phyloP scores from a whole-genome alignment of 208 protist genomes.

The Leishmania martiniquensis region DNA sequence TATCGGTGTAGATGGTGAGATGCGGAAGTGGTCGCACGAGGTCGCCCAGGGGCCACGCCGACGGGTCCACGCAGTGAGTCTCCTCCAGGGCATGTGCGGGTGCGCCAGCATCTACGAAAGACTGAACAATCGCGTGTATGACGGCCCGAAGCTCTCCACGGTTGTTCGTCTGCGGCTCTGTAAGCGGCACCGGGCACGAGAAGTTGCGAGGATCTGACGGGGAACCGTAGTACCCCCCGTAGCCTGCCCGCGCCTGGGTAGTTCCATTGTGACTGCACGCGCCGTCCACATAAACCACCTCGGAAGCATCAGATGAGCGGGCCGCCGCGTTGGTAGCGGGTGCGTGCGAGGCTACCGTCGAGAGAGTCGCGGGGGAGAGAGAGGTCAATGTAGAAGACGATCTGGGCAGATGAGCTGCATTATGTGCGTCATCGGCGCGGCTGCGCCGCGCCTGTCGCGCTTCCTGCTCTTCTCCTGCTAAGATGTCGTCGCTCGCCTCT shows the following conservation, averaged over 20 bases:
- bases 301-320: background rate
- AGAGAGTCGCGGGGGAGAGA: background rate
- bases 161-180: constrained; percentile 87
- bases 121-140: constrained; percentile 70
- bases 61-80: constrained; percentile 7
- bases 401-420: background rate
- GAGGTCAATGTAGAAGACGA: background rate
- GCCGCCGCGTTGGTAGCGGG: background rate
- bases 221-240: constrained; percentile 80
- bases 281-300: constrained; percentile 85
- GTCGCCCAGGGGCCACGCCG: constrained; percentile 6
- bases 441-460: background rate
- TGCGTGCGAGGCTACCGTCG: background rate
- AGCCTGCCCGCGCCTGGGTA: constrained; percentile 52
- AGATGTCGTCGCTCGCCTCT: background rate
- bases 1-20: constrained; percentile 78
- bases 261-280: constrained; percentile 79
- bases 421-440: background rate
- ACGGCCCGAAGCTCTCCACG: constrained; percentile 77
- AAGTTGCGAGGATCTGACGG: constrained; percentile 71
- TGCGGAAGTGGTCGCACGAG: constrained; percentile 31
- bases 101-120: constrained; percentile 38
- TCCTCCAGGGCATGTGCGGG: constrained; percentile 3
- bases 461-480: background rate
- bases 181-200: constrained; percentile 46